These are phyloP conservation scores for Dryadomyces sulphureus DNA, from an alignment of 2,329 filamentous ascomycete species.

Conservation along the genomic window DNA sequence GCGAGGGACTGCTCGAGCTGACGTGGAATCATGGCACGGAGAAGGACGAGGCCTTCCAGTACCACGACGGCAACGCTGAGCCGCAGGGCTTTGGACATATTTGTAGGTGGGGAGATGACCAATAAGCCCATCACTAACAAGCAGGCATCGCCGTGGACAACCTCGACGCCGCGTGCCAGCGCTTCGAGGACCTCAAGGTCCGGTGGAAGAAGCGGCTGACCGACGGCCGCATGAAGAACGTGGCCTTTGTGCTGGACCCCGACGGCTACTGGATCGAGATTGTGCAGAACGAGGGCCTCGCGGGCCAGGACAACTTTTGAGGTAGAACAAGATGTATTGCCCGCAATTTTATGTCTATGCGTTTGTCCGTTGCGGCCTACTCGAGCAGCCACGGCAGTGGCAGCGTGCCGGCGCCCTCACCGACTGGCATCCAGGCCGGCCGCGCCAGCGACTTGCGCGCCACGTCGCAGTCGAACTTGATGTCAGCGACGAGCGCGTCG, in stretches of 20 bases:
- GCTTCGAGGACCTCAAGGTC: slow-evolving; percentile 69
- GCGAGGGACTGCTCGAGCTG: slow-evolving; percentile 77
- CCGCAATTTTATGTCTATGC: not conserved
- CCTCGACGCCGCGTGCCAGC: slow-evolving; percentile 70
- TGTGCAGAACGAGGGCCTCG: slow-evolving; percentile 63
- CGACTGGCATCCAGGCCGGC: slow-evolving; percentile 37
- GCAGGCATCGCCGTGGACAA: slow-evolving; percentile 69
- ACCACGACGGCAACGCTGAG: slow-evolving; percentile 84
- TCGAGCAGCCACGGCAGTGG: slow-evolving; percentile 13
- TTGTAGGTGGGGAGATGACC: slow-evolving; percentile 37
- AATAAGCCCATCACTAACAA: not conserved
- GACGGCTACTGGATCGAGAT: slow-evolving; percentile 74
- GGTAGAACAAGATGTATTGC: too few species aligned
- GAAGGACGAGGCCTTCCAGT: slow-evolving; percentile 67
- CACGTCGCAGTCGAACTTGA: slow-evolving; percentile 76
- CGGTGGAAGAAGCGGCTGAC: slow-evolving; percentile 93
- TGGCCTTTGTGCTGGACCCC: slow-evolving; percentile 82
- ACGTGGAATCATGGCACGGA: slow-evolving; percentile 80
- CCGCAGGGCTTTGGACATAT: slow-evolving; percentile 94
- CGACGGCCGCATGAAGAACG: slow-evolving; percentile 83
- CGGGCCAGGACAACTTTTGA: slow-evolving; percentile 34
- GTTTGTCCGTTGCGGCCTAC: too few species aligned
- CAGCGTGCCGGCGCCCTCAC: slow-evolving; percentile 12
- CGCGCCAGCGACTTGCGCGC: slow-evolving; percentile 58
- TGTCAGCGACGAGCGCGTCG: slow-evolving; percentile 77